Base-by-base conservation (phyloP, 768 basidiomycete genomes). In the Phlebiopsis gigantea region DNA sequence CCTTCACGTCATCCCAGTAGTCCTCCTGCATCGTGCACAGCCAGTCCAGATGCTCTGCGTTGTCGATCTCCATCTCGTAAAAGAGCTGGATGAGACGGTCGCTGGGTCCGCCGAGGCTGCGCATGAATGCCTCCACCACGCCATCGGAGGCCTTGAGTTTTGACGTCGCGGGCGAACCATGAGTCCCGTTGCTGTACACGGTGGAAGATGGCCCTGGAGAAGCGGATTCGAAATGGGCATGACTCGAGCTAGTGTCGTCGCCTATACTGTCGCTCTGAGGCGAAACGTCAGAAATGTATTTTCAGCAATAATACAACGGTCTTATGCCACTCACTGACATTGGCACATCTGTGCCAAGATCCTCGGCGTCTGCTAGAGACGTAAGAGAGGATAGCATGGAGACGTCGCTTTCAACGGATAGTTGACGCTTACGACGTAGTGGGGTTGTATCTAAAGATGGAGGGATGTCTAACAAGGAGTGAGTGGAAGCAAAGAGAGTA, bases 31-130 rank as follows among this genome's bases (percentile, higher is more conserved):
- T 53, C 29, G 26, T 46, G 19, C 57, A 58, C 5, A 58, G 29
- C 29, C 31, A n/a, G 30, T 58, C 45, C 10, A 58, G 51, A 25
- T 53, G 30, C 30, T 46, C 44, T 19, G 21, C 57, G 12, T 43
- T 44, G 48, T 53, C 51, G n/a, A 58, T 46, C 51, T 58, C 57
- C 44, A 53, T 58, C 15, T 58, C 57, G 51, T 28, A 51, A 45
- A 58, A 58, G 43, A 41, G 30, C n/a, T 44, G 51, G 2, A 58
- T 21, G 10, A 58, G 51, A 17, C 47, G 43, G 1, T 49, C 57
- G 29, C 43, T 43, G n/a, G 57, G 57, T 8, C 57, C 48, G 12
- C 39, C 50, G 6, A 58, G 51, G 24, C 34, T 45, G 22, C 31
- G 34, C 25, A 58, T 19, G 39, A 58, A 58, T 12, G 28, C 21